phyloP scores from a whole-genome alignment of 768 basidiomycete genomes.

The Ramaria sp. region DNA sequence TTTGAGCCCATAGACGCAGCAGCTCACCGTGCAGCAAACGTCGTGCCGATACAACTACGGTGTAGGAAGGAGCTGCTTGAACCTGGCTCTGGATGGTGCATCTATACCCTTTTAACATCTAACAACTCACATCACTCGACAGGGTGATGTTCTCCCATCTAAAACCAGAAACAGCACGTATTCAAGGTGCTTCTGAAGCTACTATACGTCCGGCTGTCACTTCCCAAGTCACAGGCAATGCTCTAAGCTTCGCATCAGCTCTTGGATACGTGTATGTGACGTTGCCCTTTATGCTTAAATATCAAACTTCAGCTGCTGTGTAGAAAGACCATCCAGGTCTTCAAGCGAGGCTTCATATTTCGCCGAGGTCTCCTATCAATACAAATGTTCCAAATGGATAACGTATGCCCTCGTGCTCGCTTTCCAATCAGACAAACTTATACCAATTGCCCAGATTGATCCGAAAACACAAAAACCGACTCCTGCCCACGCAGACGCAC shows the following conservation, averaged over 20 bases:
- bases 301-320: neutral
- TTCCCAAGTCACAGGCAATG: conserved; percentile 65
- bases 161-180: conserved; percentile 75
- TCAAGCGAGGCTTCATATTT: conserved; percentile 74
- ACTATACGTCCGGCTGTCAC: conserved; percentile 82
- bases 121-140: neutral
- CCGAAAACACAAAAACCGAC: conserved; percentile 64
- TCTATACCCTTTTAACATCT: conserved; percentile 4
- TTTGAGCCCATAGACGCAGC: conserved; percentile 71
- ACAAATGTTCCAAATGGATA: conserved; percentile 80
- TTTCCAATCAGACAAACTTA: neutral
- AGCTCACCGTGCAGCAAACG: conserved; percentile 44
- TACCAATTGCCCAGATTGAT: conserved; percentile 41
- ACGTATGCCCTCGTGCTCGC: conserved; percentile 30
- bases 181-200: conserved; percentile 43
- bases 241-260: conserved; percentile 68
- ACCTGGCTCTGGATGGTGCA: conserved; percentile 54
- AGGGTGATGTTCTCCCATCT: conserved; percentile 75
- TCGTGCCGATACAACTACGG: conserved; percentile 57
- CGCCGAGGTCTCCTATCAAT: conserved; percentile 59
- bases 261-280: conserved; percentile 58
- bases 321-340: conserved; percentile 18
- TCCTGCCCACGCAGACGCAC: conserved; percentile 66
- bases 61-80: conserved; percentile 67
- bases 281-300: conserved; percentile 1